phyloP scores from a whole-genome alignment of 306 rosid species.

The Oxytropis ochrocephala region DNA sequence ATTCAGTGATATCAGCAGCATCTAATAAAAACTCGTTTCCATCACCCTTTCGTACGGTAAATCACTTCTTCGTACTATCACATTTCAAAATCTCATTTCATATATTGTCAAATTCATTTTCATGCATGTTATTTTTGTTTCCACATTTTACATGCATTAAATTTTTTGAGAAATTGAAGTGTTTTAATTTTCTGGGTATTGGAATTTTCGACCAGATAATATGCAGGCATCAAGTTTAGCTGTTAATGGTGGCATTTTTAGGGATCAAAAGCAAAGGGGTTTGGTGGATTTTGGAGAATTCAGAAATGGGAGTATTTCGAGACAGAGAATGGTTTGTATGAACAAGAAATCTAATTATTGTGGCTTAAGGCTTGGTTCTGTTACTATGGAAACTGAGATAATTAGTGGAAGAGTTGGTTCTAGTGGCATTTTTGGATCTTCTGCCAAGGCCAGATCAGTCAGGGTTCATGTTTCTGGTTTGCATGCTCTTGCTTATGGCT shows the following conservation, averaged over 20 bases:
- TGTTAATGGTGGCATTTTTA: constrained; percentile 40
- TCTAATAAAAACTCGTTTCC: background rate
- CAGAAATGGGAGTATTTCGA: constrained; percentile 27
- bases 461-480: constrained; percentile 73
- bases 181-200: constrained; percentile 28
- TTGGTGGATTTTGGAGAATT: constrained; percentile 35
- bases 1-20: background rate
- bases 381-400: constrained; percentile 39
- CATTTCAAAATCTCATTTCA: background rate
- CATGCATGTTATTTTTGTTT: background rate
- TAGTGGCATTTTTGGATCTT: constrained; percentile 41
- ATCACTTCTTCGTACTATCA: background rate
- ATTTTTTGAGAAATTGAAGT: background rate
- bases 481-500: constrained; percentile 16
- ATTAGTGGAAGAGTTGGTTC: constrained; percentile 29
- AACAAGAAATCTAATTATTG: constrained; percentile 24
- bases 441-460: constrained; percentile 57
- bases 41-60: constrained; percentile 23
- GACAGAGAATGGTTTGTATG: constrained; percentile 40
- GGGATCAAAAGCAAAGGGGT: constrained; percentile 38
- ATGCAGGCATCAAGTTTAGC: constrained; percentile 66
- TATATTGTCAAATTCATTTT: background rate
- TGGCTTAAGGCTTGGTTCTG: constrained; percentile 41
- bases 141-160: background rate
- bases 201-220: constrained; percentile 28